Evolutionary conservation across 192 early-diverging fungal genomes (phyloP).

Genomic region (Dissophora ornata): DNA sequence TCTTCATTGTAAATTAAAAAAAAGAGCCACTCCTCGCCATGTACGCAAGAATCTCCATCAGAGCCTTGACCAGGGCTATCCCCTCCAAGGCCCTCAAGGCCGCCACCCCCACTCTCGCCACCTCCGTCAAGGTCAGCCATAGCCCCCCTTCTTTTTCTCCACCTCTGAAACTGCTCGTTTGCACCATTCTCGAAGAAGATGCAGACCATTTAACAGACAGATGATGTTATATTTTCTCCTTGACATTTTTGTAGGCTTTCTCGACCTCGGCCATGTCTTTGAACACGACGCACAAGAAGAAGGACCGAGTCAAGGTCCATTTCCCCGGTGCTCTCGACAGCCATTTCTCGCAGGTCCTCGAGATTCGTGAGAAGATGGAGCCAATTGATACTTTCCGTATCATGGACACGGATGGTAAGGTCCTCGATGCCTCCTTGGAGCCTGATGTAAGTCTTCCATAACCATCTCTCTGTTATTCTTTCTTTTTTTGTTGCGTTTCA

Average conservation of each 20-base stretch:
- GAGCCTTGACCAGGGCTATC: slow-evolving; percentile 33
- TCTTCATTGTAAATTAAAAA: background rate
- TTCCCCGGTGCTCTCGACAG: slow-evolving; percentile 75
- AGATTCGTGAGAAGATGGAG: slow-evolving; percentile 72
- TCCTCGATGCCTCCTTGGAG: slow-evolving; percentile 75
- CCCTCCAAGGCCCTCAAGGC: slow-evolving; percentile 23
- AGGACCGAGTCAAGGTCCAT: slow-evolving; percentile 65
- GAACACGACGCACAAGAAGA: slow-evolving; percentile 23
- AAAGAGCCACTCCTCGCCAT: no score
- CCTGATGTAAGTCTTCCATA: slow-evolving; percentile 64
- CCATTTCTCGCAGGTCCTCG: slow-evolving; percentile 70
- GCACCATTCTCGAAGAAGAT: no score
- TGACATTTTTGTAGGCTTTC: slow-evolving; percentile 22
- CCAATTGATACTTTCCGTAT: slow-evolving; percentile 93
- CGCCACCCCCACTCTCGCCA: slow-evolving; percentile 27
- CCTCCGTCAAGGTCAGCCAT: slow-evolving; percentile 34
- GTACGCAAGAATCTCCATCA: slow-evolving; percentile 46
- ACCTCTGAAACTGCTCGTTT: background rate
- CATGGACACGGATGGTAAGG: slow-evolving; percentile 87
- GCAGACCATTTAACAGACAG: no score
- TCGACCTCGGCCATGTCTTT: slow-evolving; percentile 31
- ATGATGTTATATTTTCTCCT: background rate
- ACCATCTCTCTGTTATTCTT: no score
- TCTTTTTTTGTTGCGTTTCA: no score
- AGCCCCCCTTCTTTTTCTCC: background rate